Percentiles rank a stretch among this genome's conserved stretches.
Evolutionary conservation across 768 basidiomycete genomes (phyloP).

Genomic region (Suillus subalutaceus): DNA sequence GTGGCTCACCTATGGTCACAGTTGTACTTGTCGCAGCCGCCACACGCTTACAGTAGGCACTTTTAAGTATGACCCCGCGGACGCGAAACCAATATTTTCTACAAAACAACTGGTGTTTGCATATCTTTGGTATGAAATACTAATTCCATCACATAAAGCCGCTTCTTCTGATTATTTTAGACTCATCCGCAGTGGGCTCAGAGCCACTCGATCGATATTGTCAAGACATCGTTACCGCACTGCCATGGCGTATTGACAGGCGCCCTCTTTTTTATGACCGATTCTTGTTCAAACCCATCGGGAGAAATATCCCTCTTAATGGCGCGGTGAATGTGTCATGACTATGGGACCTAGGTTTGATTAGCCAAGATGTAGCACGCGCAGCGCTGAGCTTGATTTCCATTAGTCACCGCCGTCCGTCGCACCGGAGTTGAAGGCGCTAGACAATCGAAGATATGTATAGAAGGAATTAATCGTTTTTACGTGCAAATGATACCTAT

Average conservation of each 20-base stretch:
- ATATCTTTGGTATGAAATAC: background rate
- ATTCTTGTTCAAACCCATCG: background rate
- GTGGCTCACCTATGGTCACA: slow-evolving; percentile 1
- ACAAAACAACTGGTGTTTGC: background rate
- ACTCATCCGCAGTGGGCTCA: background rate
- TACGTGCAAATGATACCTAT: background rate
- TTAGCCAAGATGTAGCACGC: no score
- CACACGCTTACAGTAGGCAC: background rate
- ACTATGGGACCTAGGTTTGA: background rate
- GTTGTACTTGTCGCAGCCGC: background rate
- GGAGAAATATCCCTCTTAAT: background rate
- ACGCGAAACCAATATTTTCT: background rate
- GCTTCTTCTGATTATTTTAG: background rate
- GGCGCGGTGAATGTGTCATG: background rate
- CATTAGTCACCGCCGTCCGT: background rate
- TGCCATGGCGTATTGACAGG: background rate
- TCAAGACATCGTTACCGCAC: background rate
- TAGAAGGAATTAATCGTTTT: background rate
- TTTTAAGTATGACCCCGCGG: no score
- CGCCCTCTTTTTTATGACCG: background rate
- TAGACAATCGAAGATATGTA: background rate
- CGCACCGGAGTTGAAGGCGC: background rate
- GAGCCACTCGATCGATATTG: background rate
- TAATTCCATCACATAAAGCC: background rate
- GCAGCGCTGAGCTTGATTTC: background rate